Base-by-base conservation (phyloP, 305 asterid species). In the Rubia tinctorum region DNA sequence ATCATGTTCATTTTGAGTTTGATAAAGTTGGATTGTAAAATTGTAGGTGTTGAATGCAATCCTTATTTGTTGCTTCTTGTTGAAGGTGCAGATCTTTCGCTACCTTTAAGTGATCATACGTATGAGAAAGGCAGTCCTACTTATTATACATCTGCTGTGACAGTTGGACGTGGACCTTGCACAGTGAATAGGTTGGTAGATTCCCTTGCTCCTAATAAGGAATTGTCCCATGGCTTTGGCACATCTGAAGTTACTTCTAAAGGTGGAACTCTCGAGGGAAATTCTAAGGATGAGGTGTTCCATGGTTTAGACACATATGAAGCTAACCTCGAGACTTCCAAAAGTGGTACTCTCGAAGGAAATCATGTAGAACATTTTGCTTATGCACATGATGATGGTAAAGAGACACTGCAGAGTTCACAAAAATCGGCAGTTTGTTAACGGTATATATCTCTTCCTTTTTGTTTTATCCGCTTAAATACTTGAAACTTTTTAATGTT, bases 81-180 rank as follows among this genome's bases (percentile, higher is more conserved):
- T 77, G 67, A 68, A 79, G 87, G 76, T 75, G 14, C 53, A 27
- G 77, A 74, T 67, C 37, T 71, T 77, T 65, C 79, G 68, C 80
- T 79, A 71, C 80, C 69, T 20, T 49, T 68, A 79, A 68, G 65
- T 20, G 77, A 80, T 71, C 72, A 75, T 76, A 55, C 18, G 15
- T 75, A 64, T n/a, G 66, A 47, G 79, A 23, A 51, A 71, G 74
- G 64, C 59, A 64, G 60, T 71, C 44, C 76, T 47, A 76, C 62
- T 62, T 45, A 60, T 63, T 56, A 40, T 69, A 78, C 78, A 39
- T 59, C 72, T 61, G 74, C 76, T 61, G 75, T 65, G 51, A 71
- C 66, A 14, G 79, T 59, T 43, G 82, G 78, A 51, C 67, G 71
- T 75, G 75, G 7, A 43, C 67, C 70, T 10, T 77, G 68, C 34